A percentile compares a stretch with the other conserved stretches of the same genome.
These are phyloP conservation scores for Thalassiosira livingstoniorum DNA, from an alignment of 352 stramenopile species.

Conservation along the genomic window DNA sequence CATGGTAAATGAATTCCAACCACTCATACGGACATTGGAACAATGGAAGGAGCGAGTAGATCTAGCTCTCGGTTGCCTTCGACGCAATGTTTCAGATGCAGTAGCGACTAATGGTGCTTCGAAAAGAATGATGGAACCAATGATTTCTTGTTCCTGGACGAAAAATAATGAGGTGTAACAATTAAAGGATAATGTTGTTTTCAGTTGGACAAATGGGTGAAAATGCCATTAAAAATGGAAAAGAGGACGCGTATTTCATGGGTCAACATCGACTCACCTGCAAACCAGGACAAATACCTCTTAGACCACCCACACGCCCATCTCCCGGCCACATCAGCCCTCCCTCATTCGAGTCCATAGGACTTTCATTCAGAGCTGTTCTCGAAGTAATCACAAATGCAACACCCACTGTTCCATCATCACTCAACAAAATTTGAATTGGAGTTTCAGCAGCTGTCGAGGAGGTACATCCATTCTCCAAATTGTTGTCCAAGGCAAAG, in stretches of 20 bases:
- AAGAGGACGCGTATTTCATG: constrained; percentile 4
- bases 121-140: constrained; percentile 73
- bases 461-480: constrained; percentile 4
- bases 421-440: constrained; percentile 65
- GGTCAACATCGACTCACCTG: constrained; percentile 23
- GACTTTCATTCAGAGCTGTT: not conserved
- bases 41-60: constrained; percentile 54
- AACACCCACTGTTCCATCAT: constrained; percentile 55
- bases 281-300: not conserved
- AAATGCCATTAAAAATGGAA: not conserved
- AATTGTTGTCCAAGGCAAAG: no score
- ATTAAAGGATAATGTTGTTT: no score
- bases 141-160: constrained; percentile 51
- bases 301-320: not conserved
- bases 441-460: constrained; percentile 53
- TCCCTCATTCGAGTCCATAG: not conserved
- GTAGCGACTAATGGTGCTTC: constrained; percentile 35
- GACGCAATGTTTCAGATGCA: not conserved
- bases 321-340: not conserved
- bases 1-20: constrained; percentile 53
- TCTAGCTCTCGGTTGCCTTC: not conserved
- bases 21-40: constrained; percentile 65
- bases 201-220: no score
- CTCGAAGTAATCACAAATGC: constrained; percentile 41
- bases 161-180: no score